Base-by-base conservation (phyloP, 2,329 filamentous ascomycete species). In the Hymenoscyphus albidus region DNA sequence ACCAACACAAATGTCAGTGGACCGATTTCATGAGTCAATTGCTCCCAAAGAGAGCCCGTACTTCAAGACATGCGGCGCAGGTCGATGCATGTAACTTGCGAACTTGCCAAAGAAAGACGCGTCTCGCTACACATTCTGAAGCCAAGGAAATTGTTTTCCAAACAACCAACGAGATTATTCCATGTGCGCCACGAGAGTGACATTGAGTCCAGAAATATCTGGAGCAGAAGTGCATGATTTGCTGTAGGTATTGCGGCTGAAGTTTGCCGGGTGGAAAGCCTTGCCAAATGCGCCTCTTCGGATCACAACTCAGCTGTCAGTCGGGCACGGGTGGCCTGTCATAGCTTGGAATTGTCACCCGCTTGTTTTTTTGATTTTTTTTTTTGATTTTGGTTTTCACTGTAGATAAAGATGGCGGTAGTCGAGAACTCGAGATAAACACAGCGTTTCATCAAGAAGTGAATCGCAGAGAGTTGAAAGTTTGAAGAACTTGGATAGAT, bases 91-190 rank as follows among this genome's bases (percentile, higher is more conserved):
- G 38, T 27, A 27, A 27, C 27, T 27, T 27, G 2, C 27, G n/a
- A 12, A 14, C 18, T 38, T 51, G 22, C 62, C 42, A 59, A 56
- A 59, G 12, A 42, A 13, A 57, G 44, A 57, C 14, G 31, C 22
- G 42, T 44, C 18, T 56, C 35, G 44, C 57, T 56, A 54, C 62
- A 60, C 57, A 58, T 27, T 59, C 39, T 48, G 27, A 54, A 51
- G 56, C 61, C 56, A 63, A 51, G 61, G 42, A 32, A 42, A 31
- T 40, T 31, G 22, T 16, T 59, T 42, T 16, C 10, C 38, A 10
- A 44, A 44, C 40, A 44, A 27, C 58, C 58, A 59, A 59, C 58
- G 58, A 59, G 38, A 27, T 9, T 9, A 31, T 14, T 12, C 12
- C 13, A 27, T 18, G 35, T 27, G 38, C n/a, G 38, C 58, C 40